Evolutionary conservation across 441 rosid species (phyloP).

Genomic region (Omphalea diandra): DNA sequence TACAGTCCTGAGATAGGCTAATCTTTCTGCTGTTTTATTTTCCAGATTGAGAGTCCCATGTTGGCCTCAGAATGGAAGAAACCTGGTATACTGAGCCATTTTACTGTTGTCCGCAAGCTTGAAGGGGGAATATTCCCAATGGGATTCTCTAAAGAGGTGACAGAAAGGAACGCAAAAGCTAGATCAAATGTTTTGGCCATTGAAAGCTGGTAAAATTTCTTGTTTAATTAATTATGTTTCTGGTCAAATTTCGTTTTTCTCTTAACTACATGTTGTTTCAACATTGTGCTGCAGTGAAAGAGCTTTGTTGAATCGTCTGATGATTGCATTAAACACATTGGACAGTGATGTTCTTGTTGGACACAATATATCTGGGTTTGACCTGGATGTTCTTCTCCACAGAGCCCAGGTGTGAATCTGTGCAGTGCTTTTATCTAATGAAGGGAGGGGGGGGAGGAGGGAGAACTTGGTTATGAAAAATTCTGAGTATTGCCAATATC

Average conservation of each 20-base stretch:
- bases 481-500: too few relatives aligned
- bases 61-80: constrained; percentile 80
- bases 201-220: constrained; percentile 70
- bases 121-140: constrained; percentile 88
- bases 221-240: constrained; percentile 18
- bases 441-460: background rate
- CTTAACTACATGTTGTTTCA: background rate
- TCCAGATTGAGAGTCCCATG: constrained; percentile 95
- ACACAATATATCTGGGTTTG: constrained; percentile 97
- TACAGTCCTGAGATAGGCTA: constrained; percentile 17
- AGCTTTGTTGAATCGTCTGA: constrained; percentile 83
- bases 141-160: constrained; percentile 86
- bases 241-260: background rate
- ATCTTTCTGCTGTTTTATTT: constrained; percentile 28
- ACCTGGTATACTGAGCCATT: constrained; percentile 79
- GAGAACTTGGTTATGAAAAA: background rate
- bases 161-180: constrained; percentile 76
- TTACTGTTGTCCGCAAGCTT: constrained; percentile 86
- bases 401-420: constrained; percentile 69
- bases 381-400: constrained; percentile 90
- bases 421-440: constrained; percentile 15
- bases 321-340: constrained; percentile 79
- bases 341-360: constrained; percentile 97
- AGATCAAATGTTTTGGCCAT: constrained; percentile 69
- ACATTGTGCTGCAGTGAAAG: constrained; percentile 69